Evolutionary conservation across 129 eudicot species (phyloP), one percentile per base, ranked within the genome.

Genomic region (Centrapalus pauciflorus): DNA sequence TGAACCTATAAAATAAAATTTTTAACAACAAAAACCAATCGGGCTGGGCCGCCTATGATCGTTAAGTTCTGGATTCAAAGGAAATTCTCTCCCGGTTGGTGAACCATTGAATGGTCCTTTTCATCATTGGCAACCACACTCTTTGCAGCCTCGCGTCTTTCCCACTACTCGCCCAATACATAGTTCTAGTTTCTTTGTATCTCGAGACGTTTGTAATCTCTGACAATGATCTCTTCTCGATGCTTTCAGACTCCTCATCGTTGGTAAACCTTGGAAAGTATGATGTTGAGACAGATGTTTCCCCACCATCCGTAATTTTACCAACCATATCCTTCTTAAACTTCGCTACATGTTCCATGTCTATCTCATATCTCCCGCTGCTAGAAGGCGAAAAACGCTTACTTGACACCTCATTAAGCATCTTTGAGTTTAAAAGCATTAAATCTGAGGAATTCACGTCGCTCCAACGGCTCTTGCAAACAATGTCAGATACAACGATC

Each of bases 51-150:
- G 34, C 40, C 25, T 30, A 34, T 48, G 30, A 63, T 52, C 34
- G 38, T 73, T 56, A 63, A 54, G 57, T 62, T 64, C 73, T 43
- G 3, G 67, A 66, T 54, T 40, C 76, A 0, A 50, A 2, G 30
- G 81, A 70, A 27, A 50, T 73, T 37, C 67, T 66, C 65, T 81
- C 90, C 21, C 79, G 71, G 46, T 79, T 79, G 11, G 85, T 68
- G 60, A 84, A 81, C 81, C 83, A 70, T 45, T 80, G 81, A 74
- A 84, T 66, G 49, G 90, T 84, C 43, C 83, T 64, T 63, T 59
- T 81, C 7, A 84, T 86, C 58, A 84, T 81, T 2, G 86, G 90
- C 64, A 80, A 67, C 90, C 90, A 84, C n/a, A 77, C 70, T 30
- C 60, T 74, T 55, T 70, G 68, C 49, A 77, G 52, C 55, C 49